Evolutionary conservation across 2,329 filamentous ascomycete species (phyloP), one percentile per base, ranked within the genome.

Genomic region (Cordyceps fumosorosea): DNA sequence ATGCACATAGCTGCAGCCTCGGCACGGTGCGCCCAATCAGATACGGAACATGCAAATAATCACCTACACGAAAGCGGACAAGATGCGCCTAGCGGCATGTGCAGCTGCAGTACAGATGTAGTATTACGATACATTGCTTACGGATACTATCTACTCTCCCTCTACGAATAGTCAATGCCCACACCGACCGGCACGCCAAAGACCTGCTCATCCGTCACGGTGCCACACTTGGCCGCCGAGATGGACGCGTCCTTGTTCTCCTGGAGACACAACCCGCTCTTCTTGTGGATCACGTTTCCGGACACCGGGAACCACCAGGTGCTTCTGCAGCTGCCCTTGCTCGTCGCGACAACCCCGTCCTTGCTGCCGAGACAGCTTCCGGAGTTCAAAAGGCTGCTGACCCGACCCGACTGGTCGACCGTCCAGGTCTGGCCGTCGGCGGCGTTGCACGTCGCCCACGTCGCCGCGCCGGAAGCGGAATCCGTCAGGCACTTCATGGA

Each of bases 111-210:
- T 32, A 32, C 29, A 32, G 29, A 32, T 32, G 8, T 32, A 32
- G 42, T 47, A 22, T 47, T 47, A 47, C 12, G 6, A 18, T 18
- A 45, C 14, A 18, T 7, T 6, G 44, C 14, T 3, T 12, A 3
- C 37, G 11, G 11, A 11, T 40, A 7, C 42, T 47, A 6, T 47
- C 44, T 8, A 22, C n/a, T 45, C 5, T 6, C 11, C 16, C 16
- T 22, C 16, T 58, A 29, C 2, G 47, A 59, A 37, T 51, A 59
- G 37, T 59, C 47, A 59, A 62, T 57, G 26, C 56, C 51, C 22
- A 66, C 65, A 0, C 78, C 78, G 66, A 75, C 74, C 0, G 78
- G 78, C 57, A 80, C 66, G 12, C 73, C 77, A 66, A 80, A 71
- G 11, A 80, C 78, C 67, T 80, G 78, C 44, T 65, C 72, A 65